Evolutionary conservation across 2,329 filamentous ascomycete genomes (phyloP).

Genomic region (Periglandula ipomoeae): DNA sequence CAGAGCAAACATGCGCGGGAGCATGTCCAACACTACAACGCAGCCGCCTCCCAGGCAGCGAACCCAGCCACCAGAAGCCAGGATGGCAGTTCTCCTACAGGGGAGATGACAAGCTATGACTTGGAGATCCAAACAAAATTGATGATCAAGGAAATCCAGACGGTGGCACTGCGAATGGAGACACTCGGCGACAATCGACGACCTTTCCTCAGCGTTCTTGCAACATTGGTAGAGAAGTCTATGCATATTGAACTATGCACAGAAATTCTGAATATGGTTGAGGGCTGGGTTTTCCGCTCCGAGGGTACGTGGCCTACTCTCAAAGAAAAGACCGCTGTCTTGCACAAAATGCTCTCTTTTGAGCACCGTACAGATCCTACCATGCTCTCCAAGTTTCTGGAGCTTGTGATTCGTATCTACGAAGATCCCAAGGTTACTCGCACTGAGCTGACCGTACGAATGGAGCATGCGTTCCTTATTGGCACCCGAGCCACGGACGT

Average conservation of each 20-base stretch:
- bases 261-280: slow-evolving; percentile 89
- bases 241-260: slow-evolving; percentile 78
- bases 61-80: slow-evolving; percentile 34
- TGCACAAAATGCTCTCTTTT: slow-evolving; percentile 98
- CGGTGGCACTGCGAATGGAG: slow-evolving; percentile 87
- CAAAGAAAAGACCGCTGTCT: slow-evolving; percentile 96
- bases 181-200: slow-evolving; percentile 81
- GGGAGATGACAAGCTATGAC: slow-evolving; percentile 63
- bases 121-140: slow-evolving; percentile 81
- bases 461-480: slow-evolving; percentile 97
- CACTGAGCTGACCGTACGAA: slow-evolving; percentile 89
- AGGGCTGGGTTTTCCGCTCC: slow-evolving; percentile 91
- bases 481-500: slow-evolving; percentile 89
- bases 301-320: slow-evolving; percentile 93
- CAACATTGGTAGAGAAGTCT: slow-evolving; percentile 91
- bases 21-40: slow-evolving; percentile 70
- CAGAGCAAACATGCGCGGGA: slow-evolving; percentile 88
- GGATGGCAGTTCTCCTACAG: slow-evolving; percentile 42
- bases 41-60: slow-evolving; percentile 42
- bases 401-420: slow-evolving; percentile 95
- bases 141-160: slow-evolving; percentile 91
- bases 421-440: slow-evolving; percentile 93
- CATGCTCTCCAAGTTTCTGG: slow-evolving; percentile 85
- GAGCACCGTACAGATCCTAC: slow-evolving; percentile 76
- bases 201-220: slow-evolving; percentile 90